Base-by-base conservation (phyloP, 2,329 filamentous ascomycete genomes). In the Colletotrichum gloeosporioides region DNA sequence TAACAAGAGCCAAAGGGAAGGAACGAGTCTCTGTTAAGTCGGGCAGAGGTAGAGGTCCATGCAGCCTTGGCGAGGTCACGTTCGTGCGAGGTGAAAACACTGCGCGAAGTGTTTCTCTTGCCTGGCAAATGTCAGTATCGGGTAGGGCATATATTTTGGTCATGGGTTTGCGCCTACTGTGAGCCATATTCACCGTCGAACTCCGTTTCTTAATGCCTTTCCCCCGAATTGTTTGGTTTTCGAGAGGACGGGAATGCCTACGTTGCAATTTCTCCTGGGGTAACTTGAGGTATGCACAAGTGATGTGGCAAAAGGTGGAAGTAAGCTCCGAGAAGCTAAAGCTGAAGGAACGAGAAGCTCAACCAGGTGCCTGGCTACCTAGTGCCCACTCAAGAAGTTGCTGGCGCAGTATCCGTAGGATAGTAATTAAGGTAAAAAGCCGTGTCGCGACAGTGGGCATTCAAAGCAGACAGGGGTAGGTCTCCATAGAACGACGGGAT, bases 51-150 rank as follows among this genome's bases (percentile, higher is more conserved):
- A 10, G 93, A 92, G 79, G 93, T 92, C 96, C 97, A 99, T 79
- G 93, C 92, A 22, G 92, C 91, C 81, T 96, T 95, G 76, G 98
- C 94, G 66, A 96, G 91, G 68, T 91, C 91, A 79, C 97, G 93
- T 87, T 99, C 97, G 86, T 98, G 93, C 29, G 95, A 93, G 39
- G 97, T 99, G 89, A 99, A 99, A 85, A 98, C 96, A 57, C 96
- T 93, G 61, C 96, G 93, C 61, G 95, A 96, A 61, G 96, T 98
- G 87, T 98, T 98, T 80, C 95, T 92, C 88, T 98, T 98, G 82
- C 91, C 91, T 93, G 79, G 32, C 71, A 74, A 77, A 70, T 12
- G 27, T 44, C 44, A 72, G 36, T 39, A 74, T 13, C 57, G 10
- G 32, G 31, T 12, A 16, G 34, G 29, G 34, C 59, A 44, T 44